A percentile compares a stretch with the other conserved stretches of the same genome.
phyloP scores from a whole-genome alignment of 768 basidiomycete genomes.

The Termitomyces sp. region DNA sequence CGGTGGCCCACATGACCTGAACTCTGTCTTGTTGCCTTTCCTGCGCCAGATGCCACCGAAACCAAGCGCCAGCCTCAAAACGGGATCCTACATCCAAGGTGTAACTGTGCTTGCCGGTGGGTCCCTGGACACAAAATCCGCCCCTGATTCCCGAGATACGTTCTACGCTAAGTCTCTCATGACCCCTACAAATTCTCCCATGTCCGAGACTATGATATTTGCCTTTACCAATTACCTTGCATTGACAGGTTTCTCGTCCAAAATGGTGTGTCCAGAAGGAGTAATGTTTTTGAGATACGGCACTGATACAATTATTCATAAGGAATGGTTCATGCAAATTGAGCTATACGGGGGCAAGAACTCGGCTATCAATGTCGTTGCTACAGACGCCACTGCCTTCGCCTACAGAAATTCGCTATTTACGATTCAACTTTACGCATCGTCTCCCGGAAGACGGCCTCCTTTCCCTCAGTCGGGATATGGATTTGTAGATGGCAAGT shows the following conservation, averaged over 20 bases:
- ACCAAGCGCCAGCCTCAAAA: conserved; percentile 1
- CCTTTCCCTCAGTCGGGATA: conserved; percentile 41
- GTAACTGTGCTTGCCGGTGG: conserved; percentile 11
- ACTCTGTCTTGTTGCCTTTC: conserved; percentile 11
- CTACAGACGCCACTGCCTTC: conserved; percentile 36
- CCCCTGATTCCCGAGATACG: conserved; percentile 21
- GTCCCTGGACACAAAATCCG: conserved; percentile 17
- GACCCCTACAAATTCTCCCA: conserved; percentile 23
- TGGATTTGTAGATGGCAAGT: conserved; percentile 32
- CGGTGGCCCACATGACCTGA: conserved; percentile 3
- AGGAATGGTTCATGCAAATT: conserved; percentile 33
- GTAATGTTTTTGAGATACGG: neutral
- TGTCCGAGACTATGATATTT: conserved; percentile 23
- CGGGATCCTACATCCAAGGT: conserved; percentile 16
- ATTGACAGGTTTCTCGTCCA: conserved; percentile 23
- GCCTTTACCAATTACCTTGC: conserved; percentile 30
- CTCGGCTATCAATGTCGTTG: conserved; percentile 38
- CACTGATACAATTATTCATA: neutral
- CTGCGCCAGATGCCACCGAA: conserved; percentile 10
- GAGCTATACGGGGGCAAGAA: conserved; percentile 39
- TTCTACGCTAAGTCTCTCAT: conserved; percentile 31
- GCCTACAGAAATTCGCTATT: conserved; percentile 37
- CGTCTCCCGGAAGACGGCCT: conserved; percentile 25
- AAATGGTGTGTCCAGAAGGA: conserved; percentile 17
- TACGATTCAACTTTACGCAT: conserved; percentile 46